Evolutionary conservation across 106 monocot genomes (phyloP).

Genomic region (Dendrobium chrysotoxum): DNA sequence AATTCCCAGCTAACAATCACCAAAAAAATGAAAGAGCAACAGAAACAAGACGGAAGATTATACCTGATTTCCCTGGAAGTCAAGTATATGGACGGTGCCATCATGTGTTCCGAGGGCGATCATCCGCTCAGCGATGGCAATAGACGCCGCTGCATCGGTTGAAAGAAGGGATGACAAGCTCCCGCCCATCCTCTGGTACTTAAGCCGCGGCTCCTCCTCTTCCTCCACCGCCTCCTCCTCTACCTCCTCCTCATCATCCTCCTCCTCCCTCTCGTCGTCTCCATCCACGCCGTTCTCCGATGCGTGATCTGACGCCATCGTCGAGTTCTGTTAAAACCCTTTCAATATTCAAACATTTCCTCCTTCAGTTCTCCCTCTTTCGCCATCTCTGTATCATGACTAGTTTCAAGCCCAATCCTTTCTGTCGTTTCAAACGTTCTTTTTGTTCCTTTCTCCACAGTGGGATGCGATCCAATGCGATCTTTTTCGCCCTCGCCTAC

Average conservation of each 20-base stretch:
- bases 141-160: constrained; percentile 65
- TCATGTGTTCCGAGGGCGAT: constrained; percentile 93
- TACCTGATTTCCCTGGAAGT: constrained; percentile 99
- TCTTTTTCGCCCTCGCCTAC: not conserved
- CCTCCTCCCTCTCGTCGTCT: constrained; percentile 54
- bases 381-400: not conserved
- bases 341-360: constrained; percentile 4
- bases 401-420: not conserved
- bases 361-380: not conserved
- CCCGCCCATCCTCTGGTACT: constrained; percentile 98
- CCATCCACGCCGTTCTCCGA: constrained; percentile 61
- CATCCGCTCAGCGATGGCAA: constrained; percentile 87
- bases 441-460: not conserved
- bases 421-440: constrained; percentile 11
- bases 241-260: constrained; percentile 43
- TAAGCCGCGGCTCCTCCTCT: constrained; percentile 90
- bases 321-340: not conserved
- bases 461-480: not conserved
- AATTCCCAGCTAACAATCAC: not conserved
- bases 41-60: not conserved
- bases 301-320: constrained; percentile 22
- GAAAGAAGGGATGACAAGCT: constrained; percentile 76
- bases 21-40: constrained; percentile 1
- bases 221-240: constrained; percentile 44
- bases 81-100: constrained; percentile 88